Evolutionary conservation across 1,284 basidiomycete genomes (phyloP).

Genomic region (Ganoderma leucocontextum): DNA sequence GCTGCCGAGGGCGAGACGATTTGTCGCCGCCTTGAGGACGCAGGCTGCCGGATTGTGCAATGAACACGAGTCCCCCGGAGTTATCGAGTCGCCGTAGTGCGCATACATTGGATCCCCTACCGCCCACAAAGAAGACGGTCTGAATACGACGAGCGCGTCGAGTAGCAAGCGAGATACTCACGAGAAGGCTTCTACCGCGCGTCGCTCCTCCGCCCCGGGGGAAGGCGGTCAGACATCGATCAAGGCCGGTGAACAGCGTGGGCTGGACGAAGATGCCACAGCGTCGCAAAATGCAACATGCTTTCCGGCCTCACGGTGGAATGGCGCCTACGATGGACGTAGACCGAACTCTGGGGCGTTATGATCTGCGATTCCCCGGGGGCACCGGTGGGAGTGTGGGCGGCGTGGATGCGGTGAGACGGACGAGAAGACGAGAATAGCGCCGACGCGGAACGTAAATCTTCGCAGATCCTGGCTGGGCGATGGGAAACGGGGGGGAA

Average conservation of each 20-base stretch:
- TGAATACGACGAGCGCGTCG: background rate
- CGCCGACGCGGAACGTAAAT: constrained; percentile 7
- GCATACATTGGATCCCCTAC: background rate
- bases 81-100: background rate
- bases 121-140: background rate
- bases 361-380: background rate
- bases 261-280: background rate
- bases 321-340: background rate
- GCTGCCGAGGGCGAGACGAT: background rate
- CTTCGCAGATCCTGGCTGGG: constrained; percentile 1
- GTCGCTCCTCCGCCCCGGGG: too few species aligned
- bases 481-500: background rate
- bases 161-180: background rate
- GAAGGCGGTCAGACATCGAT: background rate
- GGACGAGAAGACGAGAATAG: background rate
- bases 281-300: background rate
- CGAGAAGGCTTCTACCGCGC: background rate
- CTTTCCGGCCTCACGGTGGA: background rate
- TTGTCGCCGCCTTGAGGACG: constrained; percentile 1
- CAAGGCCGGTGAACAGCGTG: background rate
- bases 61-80: background rate
- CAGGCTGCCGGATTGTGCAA: background rate
- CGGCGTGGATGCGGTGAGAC: background rate
- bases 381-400: background rate
- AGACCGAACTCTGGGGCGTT: background rate